Evolutionary conservation across 108 stramenopile species (phyloP).

Genomic region (Discostella stelligeroides): DNA sequence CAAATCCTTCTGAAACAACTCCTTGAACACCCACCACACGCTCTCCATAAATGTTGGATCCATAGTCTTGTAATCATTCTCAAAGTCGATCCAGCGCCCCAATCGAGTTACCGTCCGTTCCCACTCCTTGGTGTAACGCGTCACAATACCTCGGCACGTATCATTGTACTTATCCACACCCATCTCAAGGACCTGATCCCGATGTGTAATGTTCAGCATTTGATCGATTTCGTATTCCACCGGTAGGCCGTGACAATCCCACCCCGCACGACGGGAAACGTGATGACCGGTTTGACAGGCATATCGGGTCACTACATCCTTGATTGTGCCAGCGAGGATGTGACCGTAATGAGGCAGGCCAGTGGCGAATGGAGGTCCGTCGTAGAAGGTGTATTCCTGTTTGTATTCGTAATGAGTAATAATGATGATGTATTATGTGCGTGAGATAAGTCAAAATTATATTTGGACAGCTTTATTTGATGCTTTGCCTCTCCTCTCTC

Average conservation of each 20-base stretch:
- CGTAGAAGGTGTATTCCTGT: conserved; percentile 96
- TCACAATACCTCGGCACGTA: conserved; percentile 96
- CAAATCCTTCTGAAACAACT: conserved; percentile 92
- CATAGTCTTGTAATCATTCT: conserved; percentile 99
- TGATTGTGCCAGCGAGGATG: conserved; percentile 99
- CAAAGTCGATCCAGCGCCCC: conserved; percentile 99
- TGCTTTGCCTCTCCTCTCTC: not conserved
- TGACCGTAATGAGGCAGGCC: conserved; percentile 99
- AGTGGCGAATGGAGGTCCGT: conserved; percentile 99
- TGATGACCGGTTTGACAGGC: conserved; percentile 93
- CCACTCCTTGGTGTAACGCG: conserved; percentile 98
- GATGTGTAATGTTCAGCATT: conserved; percentile 91
- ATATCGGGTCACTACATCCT: conserved; percentile 98
- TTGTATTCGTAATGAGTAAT: not conserved
- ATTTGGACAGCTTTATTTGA: not conserved
- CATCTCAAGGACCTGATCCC: conserved; percentile 95
- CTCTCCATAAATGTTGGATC: conserved; percentile 98
- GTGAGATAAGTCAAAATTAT: not conserved
- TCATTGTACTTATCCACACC: conserved; percentile 98
- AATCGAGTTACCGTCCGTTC: conserved; percentile 92
- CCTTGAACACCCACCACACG: conserved; percentile 99
- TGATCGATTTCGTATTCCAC: conserved; percentile 99
- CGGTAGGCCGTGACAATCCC: conserved; percentile 99
- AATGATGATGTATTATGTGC: not conserved
- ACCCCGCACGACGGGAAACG: conserved; percentile 95